Evolutionary conservation across 306 rosid species (phyloP).

Genomic region (Lotus japonicus): DNA sequence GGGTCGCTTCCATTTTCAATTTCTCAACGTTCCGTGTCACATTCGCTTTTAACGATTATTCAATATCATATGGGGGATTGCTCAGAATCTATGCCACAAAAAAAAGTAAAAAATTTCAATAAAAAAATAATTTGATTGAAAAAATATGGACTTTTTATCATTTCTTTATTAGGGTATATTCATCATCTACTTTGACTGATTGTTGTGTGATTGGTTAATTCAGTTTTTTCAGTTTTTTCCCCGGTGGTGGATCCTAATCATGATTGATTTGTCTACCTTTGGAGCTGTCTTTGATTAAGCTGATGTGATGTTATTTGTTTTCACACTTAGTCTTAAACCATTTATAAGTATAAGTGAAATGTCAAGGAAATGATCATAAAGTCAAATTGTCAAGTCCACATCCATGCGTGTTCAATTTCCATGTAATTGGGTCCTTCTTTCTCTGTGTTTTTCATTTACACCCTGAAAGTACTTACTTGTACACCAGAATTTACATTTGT

Average conservation of each 20-base stretch:
- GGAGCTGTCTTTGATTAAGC: constrained; percentile 36
- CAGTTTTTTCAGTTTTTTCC: constrained; percentile 28
- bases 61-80: constrained; percentile 7
- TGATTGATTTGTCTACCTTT: constrained; percentile 26
- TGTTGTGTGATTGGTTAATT: constrained; percentile 33
- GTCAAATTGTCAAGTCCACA: constrained; percentile 27
- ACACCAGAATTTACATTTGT: background rate
- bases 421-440: constrained; percentile 17
- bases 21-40: constrained; percentile 18
- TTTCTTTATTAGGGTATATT: background rate
- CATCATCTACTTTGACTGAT: constrained; percentile 24
- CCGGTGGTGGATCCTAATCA: constrained; percentile 15
- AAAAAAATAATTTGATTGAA: background rate
- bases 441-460: constrained; percentile 1
- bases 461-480: background rate
- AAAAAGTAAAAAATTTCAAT: too few relatives aligned
- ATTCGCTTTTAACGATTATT: constrained; percentile 21
- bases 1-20: constrained; percentile 13
- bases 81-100: constrained; percentile 5
- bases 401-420: constrained; percentile 16
- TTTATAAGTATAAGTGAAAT: background rate
- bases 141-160: background rate
- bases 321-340: constrained; percentile 24
- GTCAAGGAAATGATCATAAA: background rate
- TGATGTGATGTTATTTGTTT: constrained; percentile 66